Evolutionary conservation across 345 rosid species (phyloP).

Genomic region (Populus davidiana): DNA sequence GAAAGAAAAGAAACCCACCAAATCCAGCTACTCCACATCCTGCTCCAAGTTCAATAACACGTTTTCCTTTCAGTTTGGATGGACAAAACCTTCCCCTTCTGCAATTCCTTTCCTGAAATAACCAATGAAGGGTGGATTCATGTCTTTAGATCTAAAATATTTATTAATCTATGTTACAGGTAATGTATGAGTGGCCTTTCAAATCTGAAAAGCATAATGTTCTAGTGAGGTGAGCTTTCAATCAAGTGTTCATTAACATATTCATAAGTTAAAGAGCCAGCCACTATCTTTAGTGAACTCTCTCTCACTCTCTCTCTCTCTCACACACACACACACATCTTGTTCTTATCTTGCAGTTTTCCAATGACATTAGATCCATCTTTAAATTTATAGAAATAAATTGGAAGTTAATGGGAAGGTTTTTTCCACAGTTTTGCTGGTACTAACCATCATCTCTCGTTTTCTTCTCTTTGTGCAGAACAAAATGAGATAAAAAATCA

Average conservation of each 20-base stretch:
- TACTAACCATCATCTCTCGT: background rate
- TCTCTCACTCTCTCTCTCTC: too few species aligned
- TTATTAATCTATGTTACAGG: too few species aligned
- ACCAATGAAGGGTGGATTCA: constrained; percentile 2
- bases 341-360: too few species aligned
- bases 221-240: too few species aligned
- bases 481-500: background rate
- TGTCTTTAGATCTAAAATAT: background rate
- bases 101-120: constrained; percentile 73
- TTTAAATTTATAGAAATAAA: too few species aligned
- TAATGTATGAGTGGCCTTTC: background rate
- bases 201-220: background rate
- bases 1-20: constrained; percentile 47
- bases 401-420: too few species aligned
- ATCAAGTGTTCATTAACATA: too few species aligned
- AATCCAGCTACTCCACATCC: constrained; percentile 98
- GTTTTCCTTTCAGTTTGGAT: constrained; percentile 83
- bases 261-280: too few species aligned
- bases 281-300: too few species aligned
- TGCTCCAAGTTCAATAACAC: constrained; percentile 88
- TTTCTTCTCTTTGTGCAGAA: background rate
- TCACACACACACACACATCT: too few species aligned
- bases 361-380: background rate
- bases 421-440: background rate
- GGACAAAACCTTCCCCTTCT: constrained; percentile 81